Conservation (phyloP, 2,329 filamentous ascomycete species). For the Aspergillus ruber region DNA sequence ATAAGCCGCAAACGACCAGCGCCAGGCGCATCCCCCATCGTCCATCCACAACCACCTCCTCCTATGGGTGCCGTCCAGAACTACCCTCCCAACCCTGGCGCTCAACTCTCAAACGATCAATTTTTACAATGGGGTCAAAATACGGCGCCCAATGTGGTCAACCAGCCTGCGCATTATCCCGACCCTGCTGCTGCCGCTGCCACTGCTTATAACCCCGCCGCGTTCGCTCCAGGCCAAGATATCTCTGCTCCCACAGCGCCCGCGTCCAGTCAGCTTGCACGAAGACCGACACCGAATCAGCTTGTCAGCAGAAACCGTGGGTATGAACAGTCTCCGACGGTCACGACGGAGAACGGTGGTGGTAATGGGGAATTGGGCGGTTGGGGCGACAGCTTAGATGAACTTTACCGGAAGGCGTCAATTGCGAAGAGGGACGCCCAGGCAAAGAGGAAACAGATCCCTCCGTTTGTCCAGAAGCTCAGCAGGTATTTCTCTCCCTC, state of each 20-base stretch:
- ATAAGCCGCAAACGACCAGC: constrained; percentile 64
- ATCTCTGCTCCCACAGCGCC: constrained; percentile 43
- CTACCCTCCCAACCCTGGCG: constrained; percentile 38
- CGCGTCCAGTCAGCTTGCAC: constrained; percentile 36
- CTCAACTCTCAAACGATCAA: constrained; percentile 46
- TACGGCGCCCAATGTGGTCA: constrained; percentile 25
- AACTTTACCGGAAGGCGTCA: constrained; percentile 71
- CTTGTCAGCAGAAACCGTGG: constrained; percentile 31
- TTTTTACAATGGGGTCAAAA: constrained; percentile 51
- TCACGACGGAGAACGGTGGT: constrained; percentile 23
- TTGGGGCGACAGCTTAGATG: constrained; percentile 61
- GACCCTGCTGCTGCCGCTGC: constrained; percentile 30
- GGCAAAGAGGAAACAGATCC: constrained; percentile 88
- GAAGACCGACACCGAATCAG: constrained; percentile 34
- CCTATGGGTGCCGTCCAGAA: constrained; percentile 44
- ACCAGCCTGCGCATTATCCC: constrained; percentile 22
- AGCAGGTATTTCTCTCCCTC: constrained; percentile 62
- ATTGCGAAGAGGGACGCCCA: constrained; percentile 82
- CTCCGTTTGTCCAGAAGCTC: constrained; percentile 94
- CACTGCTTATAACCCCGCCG: constrained; percentile 19
- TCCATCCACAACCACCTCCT: constrained; percentile 43
- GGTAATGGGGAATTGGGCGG: constrained; percentile 28
- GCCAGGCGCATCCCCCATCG: constrained; percentile 61
- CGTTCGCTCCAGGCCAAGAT: constrained; percentile 42
- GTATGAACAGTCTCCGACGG: constrained; percentile 30